Evolutionary conservation across 805 yeast genomes (phyloP).

Genomic region (Clavispora asparagi): DNA sequence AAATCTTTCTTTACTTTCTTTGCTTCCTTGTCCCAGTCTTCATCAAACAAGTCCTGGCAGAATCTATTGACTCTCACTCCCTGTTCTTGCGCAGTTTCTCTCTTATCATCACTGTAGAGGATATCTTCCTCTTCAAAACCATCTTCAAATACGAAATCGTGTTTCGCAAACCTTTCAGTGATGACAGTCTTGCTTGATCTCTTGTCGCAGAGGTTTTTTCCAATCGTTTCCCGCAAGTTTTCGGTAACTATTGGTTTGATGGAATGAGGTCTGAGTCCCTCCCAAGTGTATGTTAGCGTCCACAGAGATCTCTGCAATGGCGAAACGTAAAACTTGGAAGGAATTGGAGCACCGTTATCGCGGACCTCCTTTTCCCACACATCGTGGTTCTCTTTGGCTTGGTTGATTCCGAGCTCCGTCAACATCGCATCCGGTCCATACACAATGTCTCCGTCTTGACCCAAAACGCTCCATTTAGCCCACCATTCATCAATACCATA

Average conservation of each 20-base stretch:
- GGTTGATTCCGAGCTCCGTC: conserved; percentile 50
- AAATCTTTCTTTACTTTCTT: conserved; percentile 18
- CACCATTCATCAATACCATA: conserved; percentile 60
- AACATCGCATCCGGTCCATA: conserved; percentile 62
- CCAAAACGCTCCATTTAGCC: conserved; percentile 44
- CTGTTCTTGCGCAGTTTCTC: conserved; percentile 49
- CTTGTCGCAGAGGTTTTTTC: conserved; percentile 56
- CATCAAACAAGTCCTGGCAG: conserved; percentile 31
- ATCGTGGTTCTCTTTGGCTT: conserved; percentile 46
- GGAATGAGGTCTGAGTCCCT: conserved; percentile 23
- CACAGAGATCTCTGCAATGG: conserved; percentile 63
- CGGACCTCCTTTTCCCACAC: conserved; percentile 41
- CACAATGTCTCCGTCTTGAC: conserved; percentile 49
- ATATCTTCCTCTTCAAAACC: conserved; percentile 47
- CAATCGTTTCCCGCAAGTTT: conserved; percentile 55
- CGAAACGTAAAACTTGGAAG: conserved; percentile 50
- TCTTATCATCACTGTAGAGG: conserved; percentile 36
- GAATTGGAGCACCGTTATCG: conserved; percentile 49
- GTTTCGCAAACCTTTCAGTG: conserved; percentile 29
- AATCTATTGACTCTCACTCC: conserved; percentile 43
- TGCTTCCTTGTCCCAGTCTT: conserved; percentile 14
- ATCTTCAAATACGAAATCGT: conserved; percentile 36
- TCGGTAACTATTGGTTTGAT: conserved; percentile 33
- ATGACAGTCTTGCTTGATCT: conserved; percentile 40
- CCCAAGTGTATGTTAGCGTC: conserved; percentile 51